Conservation (phyloP, 179 eudicot genomes). For the Beta macrorhiza region DNA sequence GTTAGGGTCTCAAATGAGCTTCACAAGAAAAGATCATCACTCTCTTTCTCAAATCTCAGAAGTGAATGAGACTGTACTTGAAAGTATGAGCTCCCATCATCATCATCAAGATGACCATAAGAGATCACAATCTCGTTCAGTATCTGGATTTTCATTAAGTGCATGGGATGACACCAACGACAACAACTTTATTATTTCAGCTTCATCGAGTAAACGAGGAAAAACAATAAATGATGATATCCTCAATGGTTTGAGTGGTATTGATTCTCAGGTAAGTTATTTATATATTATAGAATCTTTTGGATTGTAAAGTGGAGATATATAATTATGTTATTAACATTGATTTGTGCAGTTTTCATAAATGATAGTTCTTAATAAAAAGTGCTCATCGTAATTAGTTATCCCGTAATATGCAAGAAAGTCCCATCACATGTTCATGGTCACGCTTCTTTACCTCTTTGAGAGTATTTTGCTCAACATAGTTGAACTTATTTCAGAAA, state of each 20-base stretch:
- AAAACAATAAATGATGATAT: slow-evolving; percentile 37
- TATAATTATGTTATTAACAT: no score
- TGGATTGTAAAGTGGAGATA: no score
- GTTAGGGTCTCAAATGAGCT: slow-evolving; percentile 64
- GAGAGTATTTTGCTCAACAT: no score
- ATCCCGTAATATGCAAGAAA: no score
- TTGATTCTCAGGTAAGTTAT: slow-evolving; percentile 52
- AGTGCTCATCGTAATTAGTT: no score
- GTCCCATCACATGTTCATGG: no score
- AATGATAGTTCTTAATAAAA: no score
- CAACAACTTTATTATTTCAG: slow-evolving; percentile 36
- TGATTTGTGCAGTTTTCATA: no score
- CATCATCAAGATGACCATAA: slow-evolving; percentile 2
- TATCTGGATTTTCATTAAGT: slow-evolving; percentile 41
- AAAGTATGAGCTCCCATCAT: slow-evolving; percentile 19
- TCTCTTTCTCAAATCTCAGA: slow-evolving; percentile 64
- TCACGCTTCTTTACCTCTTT: no score
- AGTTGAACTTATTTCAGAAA: no score
- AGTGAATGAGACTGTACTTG: slow-evolving; percentile 36
- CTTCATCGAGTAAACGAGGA: slow-evolving; percentile 37
- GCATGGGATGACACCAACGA: slow-evolving; percentile 49
- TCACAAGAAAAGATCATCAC: slow-evolving; percentile 49
- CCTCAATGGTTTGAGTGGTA: slow-evolving; percentile 31
- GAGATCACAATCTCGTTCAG: slow-evolving; percentile 24
- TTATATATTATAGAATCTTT: background rate